Evolutionary conservation across 2,329 filamentous ascomycete genomes (phyloP), one percentile per base, ranked within the genome.

Genomic region (Colletotrichum lupini): DNA sequence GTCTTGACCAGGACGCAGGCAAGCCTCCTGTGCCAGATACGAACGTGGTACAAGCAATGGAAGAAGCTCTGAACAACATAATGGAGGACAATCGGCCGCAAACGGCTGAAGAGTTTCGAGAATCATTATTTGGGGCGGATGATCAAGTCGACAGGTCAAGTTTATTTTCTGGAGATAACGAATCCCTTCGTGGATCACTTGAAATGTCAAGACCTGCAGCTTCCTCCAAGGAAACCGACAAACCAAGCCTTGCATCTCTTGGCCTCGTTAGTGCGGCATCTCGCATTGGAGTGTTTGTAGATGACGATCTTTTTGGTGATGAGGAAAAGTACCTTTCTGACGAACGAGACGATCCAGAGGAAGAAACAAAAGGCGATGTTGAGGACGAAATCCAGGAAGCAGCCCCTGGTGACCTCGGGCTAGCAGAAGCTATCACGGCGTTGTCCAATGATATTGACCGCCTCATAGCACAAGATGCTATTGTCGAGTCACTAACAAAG

Each of bases 361-460:
- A 87, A 26, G 86, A 87, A 24, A 85, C 86, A 2, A 86, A 87
- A 14, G 86, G 87, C 4, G 90, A 91, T 59, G 88, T 91, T 5
- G 90, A 93, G 14, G 95, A 98, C 75, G 93, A 95, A 76, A 95
- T 99, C 9, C 95, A 97, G 77, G 94, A 98, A 85, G 97, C 97
- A 56, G 96, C 95, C 0, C 97, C 97, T 1, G 97, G 97, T 49
- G 97, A 99, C 80, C 88, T 99, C 3, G 97, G 97, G 0, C 84
- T 99, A 42, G 94, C 95, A 0, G 97, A 99, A 84, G 96, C 97
- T 11, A 98, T 99, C 76, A 92, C 94, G 56, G 92, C 90, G 2
- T 87, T 99, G n/a, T 95, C 93, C 0, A 92, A 92, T 62, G 95
- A 98, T 76, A 98, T 99, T 75, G 95, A 98, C 78, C 94, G 95